A percentile compares a stretch with the other conserved stretches of the same genome.
Evolutionary conservation across 176 grass and related monocot genomes (phyloP).

Genomic region (Oryza meridionalis): DNA sequence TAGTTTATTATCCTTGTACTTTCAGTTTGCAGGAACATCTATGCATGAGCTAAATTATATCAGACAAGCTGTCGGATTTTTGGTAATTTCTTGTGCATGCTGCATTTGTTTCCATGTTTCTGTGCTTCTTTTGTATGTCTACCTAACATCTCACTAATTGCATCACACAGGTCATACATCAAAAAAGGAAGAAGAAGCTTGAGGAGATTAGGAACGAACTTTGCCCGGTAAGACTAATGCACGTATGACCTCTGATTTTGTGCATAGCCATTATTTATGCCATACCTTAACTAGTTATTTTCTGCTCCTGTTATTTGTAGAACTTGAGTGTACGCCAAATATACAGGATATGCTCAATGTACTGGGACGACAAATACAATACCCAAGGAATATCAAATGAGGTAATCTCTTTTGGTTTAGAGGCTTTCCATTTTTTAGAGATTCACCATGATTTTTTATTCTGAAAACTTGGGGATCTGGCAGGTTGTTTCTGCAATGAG

Average conservation of each 20-base stretch:
- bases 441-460: conserved; percentile 31
- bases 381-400: conserved; percentile 84
- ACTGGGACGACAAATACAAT: conserved; percentile 96
- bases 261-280: neutral
- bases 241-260: conserved; percentile 4
- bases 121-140: conserved; percentile 22
- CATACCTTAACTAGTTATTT: conserved; percentile 31
- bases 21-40: conserved; percentile 91
- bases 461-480: conserved; percentile 20
- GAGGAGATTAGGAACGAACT: conserved; percentile 93
- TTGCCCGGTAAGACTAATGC: conserved; percentile 71
- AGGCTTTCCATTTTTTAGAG: neutral
- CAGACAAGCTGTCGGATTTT: conserved; percentile 93
- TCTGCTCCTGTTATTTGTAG: conserved; percentile 42
- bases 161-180: conserved; percentile 85
- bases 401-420: conserved; percentile 42
- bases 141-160: conserved; percentile 33
- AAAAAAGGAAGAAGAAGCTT: conserved; percentile 89
- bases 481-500: conserved; percentile 90
- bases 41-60: conserved; percentile 99
- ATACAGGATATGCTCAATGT: conserved; percentile 99
- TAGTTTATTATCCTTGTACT: conserved; percentile 27
- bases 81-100: conserved; percentile 56
- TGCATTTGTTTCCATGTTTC: neutral
- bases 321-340: conserved; percentile 93